Evolutionary conservation across 306 rosid species (phyloP), one percentile per base, ranked within the genome.

Genomic region (Begonia loranthoides): DNA sequence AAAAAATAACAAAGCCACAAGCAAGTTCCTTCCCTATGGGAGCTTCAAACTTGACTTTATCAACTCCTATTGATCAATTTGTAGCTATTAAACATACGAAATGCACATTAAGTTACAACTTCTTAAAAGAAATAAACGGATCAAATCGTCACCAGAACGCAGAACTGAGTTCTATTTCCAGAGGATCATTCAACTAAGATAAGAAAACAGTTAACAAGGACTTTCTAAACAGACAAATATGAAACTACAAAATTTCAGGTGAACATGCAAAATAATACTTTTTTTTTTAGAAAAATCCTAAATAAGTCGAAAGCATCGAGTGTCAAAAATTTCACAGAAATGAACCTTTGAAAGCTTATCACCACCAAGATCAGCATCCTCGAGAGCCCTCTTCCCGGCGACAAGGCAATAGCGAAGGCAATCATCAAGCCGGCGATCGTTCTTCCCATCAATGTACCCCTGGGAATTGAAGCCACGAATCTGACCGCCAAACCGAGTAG

Each of bases 401-500:
- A 92, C 94, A 76, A 86, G 71, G 78, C 96, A 79, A 65, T 86
- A 92, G 0, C 99, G 84, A 44, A 86, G 89, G 50, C 84, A 86
- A 60, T 92, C 94, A 22, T 92, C 96, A 17, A 83, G 94, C 4
- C 93, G 75, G 17, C 96, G 75, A 54, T 92, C 99, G 39, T 92
- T 86, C 76, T 92, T 92, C 11, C 96, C 96, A 13, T 92, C 96
- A 61, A 92, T 86, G 72, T 83, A 86, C 0, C 99, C 99, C 62
- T 86, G 70, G 0, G 94, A 66, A 56, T n/a, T 61, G 61, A 92
- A 92, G 11, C 76, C 88, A 0, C 70, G 94, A 84, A 86, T 92
- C 93, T 86, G 96, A 9, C 99, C 96, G 5, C 82, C 96, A 48
- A 92, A 92, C 49, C 96, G 65, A 10, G 99, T 92, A 5, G 99